A percentile compares a stretch with the other conserved stretches of the same genome.
phyloP scores from a whole-genome alignment of 2,329 filamentous ascomycete genomes.

The Fusarium sp. region DNA sequence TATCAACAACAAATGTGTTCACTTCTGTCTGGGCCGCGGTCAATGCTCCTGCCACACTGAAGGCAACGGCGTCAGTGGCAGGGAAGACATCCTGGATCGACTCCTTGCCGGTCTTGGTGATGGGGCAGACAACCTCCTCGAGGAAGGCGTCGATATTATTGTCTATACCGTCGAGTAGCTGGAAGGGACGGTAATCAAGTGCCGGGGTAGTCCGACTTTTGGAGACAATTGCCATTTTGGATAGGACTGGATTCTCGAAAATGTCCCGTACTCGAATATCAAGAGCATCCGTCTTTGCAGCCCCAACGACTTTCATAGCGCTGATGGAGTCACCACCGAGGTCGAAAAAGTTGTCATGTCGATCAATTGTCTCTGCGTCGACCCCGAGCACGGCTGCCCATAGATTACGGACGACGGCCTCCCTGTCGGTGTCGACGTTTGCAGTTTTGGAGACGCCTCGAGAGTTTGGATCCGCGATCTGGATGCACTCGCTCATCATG shows the following conservation, averaged over 20 bases:
- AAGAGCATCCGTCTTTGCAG: neutral
- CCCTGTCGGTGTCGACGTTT: constrained; percentile 1
- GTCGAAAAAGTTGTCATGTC: constrained; percentile 7
- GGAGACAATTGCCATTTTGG: constrained; percentile 2
- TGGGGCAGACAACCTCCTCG: neutral
- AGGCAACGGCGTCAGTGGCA: neutral
- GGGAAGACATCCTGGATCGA: constrained; percentile 6
- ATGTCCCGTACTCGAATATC: constrained; percentile 1
- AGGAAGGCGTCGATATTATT: constrained; percentile 2
- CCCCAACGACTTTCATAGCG: constrained; percentile 1
- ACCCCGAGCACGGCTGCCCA: constrained; percentile 4
- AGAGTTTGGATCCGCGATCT: neutral
- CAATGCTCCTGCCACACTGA: neutral
- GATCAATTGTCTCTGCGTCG: constrained; percentile 1
- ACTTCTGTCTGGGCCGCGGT: constrained; percentile 1
- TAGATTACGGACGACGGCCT: constrained; percentile 4
- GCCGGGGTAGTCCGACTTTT: neutral
- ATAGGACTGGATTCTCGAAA: constrained; percentile 4
- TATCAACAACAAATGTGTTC: constrained; percentile 1
- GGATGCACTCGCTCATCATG: neutral
- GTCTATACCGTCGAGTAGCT: neutral
- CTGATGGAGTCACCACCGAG: neutral
- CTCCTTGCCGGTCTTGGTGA: neutral
- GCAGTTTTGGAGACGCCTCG: neutral
- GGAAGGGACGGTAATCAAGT: constrained; percentile 5